phyloP scores from a whole-genome alignment of 2,329 filamentous ascomycete genomes.

The Aspergillus flavus region DNA sequence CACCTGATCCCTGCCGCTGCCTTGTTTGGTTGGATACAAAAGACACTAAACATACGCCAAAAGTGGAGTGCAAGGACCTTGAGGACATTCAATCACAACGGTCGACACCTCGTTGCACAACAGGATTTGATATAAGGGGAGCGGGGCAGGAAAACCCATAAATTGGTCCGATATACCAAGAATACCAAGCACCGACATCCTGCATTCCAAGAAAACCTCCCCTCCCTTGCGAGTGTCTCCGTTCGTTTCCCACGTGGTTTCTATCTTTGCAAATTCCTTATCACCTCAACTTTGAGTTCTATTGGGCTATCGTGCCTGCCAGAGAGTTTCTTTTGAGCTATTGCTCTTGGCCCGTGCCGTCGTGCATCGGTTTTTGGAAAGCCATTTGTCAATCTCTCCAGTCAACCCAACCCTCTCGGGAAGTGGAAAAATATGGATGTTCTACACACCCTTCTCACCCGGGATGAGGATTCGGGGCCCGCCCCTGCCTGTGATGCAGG shows the following conservation, averaged over 20 bases:
- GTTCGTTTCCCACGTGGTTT: constrained; percentile 17
- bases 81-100: constrained; percentile 12
- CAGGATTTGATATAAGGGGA: constrained; percentile 15
- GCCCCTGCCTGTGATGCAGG: constrained; percentile 58
- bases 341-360: constrained; percentile 9
- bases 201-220: constrained; percentile 4
- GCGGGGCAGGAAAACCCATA: constrained; percentile 11
- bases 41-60: constrained; percentile 10
- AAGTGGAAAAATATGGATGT: constrained; percentile 23
- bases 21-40: constrained; percentile 11
- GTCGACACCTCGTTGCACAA: constrained; percentile 6
- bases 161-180: constrained; percentile 16
- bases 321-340: neutral
- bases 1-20: constrained; percentile 11
- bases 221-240: neutral
- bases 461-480: constrained; percentile 24
- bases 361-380: neutral
- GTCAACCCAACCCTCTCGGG: neutral
- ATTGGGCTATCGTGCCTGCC: constrained; percentile 5
- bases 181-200: constrained; percentile 16
- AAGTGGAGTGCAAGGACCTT: constrained; percentile 19
- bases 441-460: constrained; percentile 29
- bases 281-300: constrained; percentile 3
- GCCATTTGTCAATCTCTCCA: neutral
- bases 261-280: constrained; percentile 6